Base-by-base conservation (phyloP, 495 filamentous ascomycete genomes). In the Penicillium psychrofluorescens region DNA sequence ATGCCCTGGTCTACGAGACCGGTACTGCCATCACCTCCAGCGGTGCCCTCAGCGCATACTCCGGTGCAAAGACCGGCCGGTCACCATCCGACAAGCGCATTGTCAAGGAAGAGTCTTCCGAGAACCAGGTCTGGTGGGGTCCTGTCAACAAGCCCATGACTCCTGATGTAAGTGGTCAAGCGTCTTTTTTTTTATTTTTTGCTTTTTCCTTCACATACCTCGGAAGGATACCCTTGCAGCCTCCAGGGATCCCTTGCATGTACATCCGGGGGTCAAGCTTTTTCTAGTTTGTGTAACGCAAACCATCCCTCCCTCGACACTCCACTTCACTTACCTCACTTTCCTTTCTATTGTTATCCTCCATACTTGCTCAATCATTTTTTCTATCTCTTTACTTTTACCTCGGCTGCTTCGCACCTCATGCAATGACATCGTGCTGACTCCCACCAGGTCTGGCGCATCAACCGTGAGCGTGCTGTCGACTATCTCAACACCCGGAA, bases 141-240 rank as follows among this genome's bases (percentile, higher is more conserved):
- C 92, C 92, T 35, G 92, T 98, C 52, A 98, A 98, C 77, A 96
- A 95, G 81, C 86, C 92, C 43, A 98, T 98, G 92, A 83, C 80
- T 49, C 86, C 90, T 54, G 91, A 97, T 72, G 92, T 98, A 81
- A 83, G 90, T 78, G 29, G 12, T 33, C 22, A 4, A 0, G 4
- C 6, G 22, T 22, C 22, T 50, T 42, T 31, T 33, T 50, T 34
- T 28, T 39, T 45, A 13, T 8, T 46, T 16, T 33, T 56, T 52
- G 40, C 31, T 43, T 43, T 33, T 16, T 49, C 35, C 48, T 55
- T 31, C 50, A 50, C 44, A 50, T 40, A 40, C 44, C 41, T 35
- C 44, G 38, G 38, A 38, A 39, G 36, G 15, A 42, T 50, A 48
- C 48, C 58, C 60, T 55, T 61, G 63, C 63, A 65, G 61, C 56